Evolutionary conservation across 2,329 filamentous ascomycete genomes (phyloP).

Genomic region (Ophiostoma novo-ulmi): DNA sequence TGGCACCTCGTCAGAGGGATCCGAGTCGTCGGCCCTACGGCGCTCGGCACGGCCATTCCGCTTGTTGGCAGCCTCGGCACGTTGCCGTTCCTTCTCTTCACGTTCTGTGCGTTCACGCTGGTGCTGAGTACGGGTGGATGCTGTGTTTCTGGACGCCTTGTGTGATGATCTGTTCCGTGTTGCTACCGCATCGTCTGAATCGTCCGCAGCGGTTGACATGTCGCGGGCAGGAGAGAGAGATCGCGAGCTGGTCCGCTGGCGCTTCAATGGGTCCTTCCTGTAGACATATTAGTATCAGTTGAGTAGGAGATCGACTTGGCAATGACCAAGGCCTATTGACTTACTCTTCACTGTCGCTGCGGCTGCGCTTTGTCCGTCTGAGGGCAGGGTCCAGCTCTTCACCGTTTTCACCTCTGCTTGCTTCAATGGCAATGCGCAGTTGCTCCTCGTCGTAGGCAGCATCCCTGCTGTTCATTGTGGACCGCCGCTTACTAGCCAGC

Average conservation of each 20-base stretch:
- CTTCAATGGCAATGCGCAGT: conserved; percentile 84
- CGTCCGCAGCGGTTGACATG: conserved; percentile 48
- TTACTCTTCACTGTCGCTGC: conserved; percentile 93
- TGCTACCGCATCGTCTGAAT: conserved; percentile 66
- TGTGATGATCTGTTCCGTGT: conserved; percentile 50
- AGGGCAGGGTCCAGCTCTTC: conserved; percentile 47
- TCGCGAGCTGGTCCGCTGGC: conserved; percentile 75
- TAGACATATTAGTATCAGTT: background rate
- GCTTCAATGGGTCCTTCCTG: conserved; percentile 69
- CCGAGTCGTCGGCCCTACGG: conserved; percentile 73
- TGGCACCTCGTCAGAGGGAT: conserved; percentile 63
- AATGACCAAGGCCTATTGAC: conserved; percentile 36
- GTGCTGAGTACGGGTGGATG: conserved; percentile 31
- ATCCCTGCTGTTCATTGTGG: conserved; percentile 95
- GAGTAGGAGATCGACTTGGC: background rate
- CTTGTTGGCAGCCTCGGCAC: conserved; percentile 69
- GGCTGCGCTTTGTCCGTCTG: conserved; percentile 71
- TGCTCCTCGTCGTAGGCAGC: conserved; percentile 95
- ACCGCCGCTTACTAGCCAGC: conserved; percentile 72
- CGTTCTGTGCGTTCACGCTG: conserved; percentile 60
- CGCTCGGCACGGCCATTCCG: conserved; percentile 77
- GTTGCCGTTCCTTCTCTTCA: conserved; percentile 69
- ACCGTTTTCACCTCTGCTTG: conserved; percentile 77
- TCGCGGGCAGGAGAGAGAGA: conserved; percentile 59
- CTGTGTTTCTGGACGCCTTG: conserved; percentile 52